Percentiles rank a stretch among this genome's conserved stretches.
Evolutionary conservation across 495 filamentous ascomycete species (phyloP).

Genomic region (Aspergillus mulundensis): DNA sequence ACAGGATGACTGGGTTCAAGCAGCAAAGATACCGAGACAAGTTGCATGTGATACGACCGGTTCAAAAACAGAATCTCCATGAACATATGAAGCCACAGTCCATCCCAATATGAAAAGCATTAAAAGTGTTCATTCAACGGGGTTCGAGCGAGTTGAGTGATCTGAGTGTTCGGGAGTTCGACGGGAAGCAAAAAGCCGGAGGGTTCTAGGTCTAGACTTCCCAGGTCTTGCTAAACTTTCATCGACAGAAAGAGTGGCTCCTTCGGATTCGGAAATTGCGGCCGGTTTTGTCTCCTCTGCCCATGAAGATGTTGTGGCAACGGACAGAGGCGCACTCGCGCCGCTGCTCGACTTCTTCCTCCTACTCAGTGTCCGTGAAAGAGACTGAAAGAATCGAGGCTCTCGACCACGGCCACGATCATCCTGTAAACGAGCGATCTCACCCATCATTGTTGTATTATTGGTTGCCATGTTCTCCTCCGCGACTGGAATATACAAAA

Average conservation of each 20-base stretch:
- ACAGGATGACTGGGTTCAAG: too few species aligned
- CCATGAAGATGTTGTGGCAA: slow-evolving; percentile 21
- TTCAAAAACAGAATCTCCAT: too few species aligned
- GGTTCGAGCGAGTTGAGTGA: background rate
- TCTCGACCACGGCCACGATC: slow-evolving; percentile 35
- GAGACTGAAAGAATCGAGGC: slow-evolving; percentile 27
- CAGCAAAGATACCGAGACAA: too few species aligned
- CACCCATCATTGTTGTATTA: slow-evolving; percentile 63
- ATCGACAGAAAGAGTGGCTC: slow-evolving; percentile 4
- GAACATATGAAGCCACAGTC: too few species aligned
- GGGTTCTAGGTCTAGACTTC: slow-evolving; percentile 16
- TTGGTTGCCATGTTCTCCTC: slow-evolving; percentile 71
- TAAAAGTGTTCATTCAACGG: too few species aligned
- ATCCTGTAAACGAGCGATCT: slow-evolving; percentile 57
- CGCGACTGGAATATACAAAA: slow-evolving; percentile 63
- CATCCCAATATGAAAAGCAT: too few species aligned
- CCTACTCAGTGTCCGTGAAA: slow-evolving; percentile 36
- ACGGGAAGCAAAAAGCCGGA: slow-evolving; percentile 24
- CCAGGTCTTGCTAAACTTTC: slow-evolving; percentile 4
- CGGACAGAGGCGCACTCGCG: slow-evolving; percentile 25
- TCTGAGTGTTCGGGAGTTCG: slow-evolving; percentile 8
- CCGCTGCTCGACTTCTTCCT: slow-evolving; percentile 32
- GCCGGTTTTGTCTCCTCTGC: background rate
- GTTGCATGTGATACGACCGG: too few species aligned
- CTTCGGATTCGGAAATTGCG: background rate